Evolutionary conservation across 2,329 filamentous ascomycete species (phyloP).

Genomic region (Dactylonectria macrodidyma): DNA sequence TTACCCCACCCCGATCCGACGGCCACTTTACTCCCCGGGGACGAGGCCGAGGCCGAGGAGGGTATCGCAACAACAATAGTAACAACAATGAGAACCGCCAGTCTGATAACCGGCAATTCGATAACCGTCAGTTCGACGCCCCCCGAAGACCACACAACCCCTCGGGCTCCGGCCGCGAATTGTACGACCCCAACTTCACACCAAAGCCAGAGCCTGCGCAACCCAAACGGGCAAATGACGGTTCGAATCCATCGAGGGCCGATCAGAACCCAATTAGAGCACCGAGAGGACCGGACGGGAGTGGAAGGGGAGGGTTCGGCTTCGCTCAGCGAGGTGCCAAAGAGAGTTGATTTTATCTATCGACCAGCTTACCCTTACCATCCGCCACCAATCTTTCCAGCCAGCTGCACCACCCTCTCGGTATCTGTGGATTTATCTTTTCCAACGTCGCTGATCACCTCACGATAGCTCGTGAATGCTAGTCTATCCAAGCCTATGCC

Average conservation of each 20-base stretch:
- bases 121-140: slow-evolving; percentile 49
- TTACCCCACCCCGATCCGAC: slow-evolving; percentile 68
- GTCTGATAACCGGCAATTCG: slow-evolving; percentile 51
- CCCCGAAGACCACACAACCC: slow-evolving; percentile 45
- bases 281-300: slow-evolving; percentile 84
- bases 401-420: slow-evolving; percentile 88
- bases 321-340: slow-evolving; percentile 75
- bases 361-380: slow-evolving; percentile 73
- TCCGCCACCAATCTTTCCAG: slow-evolving; percentile 91
- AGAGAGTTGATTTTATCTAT: slow-evolving; percentile 52
- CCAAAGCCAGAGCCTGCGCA: slow-evolving; percentile 71
- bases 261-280: slow-evolving; percentile 78
- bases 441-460: slow-evolving; percentile 95
- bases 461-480: slow-evolving; percentile 88
- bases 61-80: slow-evolving; percentile 47
- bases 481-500: slow-evolving; percentile 80
- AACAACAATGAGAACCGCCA: slow-evolving; percentile 49
- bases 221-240: slow-evolving; percentile 60
- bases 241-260: slow-evolving; percentile 53
- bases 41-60: slow-evolving; percentile 62
- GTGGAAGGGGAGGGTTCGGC: slow-evolving; percentile 83
- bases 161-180: slow-evolving; percentile 65
- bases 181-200: slow-evolving; percentile 84
- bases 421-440: slow-evolving; percentile 80
- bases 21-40: slow-evolving; percentile 58